A percentile compares a stretch with the other conserved stretches of the same genome.
These are phyloP conservation scores for Hymenoscyphus salicellus DNA, from an alignment of 2,329 filamentous ascomycete species.

Conservation along the genomic window DNA sequence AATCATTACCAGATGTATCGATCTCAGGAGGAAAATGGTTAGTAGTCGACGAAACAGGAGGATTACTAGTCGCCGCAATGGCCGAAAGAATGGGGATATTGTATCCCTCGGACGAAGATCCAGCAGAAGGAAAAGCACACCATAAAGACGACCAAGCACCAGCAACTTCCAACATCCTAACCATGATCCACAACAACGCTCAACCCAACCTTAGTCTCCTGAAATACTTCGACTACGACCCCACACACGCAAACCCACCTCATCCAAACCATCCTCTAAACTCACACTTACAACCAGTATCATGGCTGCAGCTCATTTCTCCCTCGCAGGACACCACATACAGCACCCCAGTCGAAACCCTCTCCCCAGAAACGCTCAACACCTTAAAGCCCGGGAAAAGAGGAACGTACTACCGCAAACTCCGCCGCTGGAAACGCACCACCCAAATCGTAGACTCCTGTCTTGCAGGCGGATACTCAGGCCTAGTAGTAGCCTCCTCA, in stretches of 20 bases:
- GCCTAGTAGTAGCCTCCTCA: conserved; percentile 74
- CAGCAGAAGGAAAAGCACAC: conserved; percentile 12
- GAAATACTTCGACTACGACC: conserved; percentile 85
- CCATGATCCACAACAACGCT: conserved; percentile 74
- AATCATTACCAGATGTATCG: conserved; percentile 11
- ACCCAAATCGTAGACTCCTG: conserved; percentile 72
- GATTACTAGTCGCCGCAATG: conserved; percentile 65
- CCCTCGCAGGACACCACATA: conserved; percentile 75
- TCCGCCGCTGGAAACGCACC: conserved; percentile 73
- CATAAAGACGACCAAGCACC: conserved; percentile 21
- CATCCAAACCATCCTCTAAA: conserved; percentile 71
- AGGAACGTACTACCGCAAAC: conserved; percentile 84
- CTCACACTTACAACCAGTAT: conserved; percentile 76
- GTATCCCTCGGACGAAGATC: conserved; percentile 38
- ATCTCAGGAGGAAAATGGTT: conserved; percentile 55
- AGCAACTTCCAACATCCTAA: conserved; percentile 63
- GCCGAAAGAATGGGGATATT: conserved; percentile 70
- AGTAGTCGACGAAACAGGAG: conserved; percentile 68
- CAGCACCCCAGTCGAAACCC: conserved; percentile 57
- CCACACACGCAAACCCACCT: conserved; percentile 48
- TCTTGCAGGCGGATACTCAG: conserved; percentile 73
- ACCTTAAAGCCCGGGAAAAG: conserved; percentile 78
- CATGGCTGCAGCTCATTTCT: conserved; percentile 86
- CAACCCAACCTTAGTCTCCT: conserved; percentile 86
- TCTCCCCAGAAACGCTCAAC: conserved; percentile 59